Percentiles rank a stretch among this genome's conserved stretches.
Evolutionary conservation across 305 asterid genomes (phyloP).

Genomic region (Rubia tinctorum): DNA sequence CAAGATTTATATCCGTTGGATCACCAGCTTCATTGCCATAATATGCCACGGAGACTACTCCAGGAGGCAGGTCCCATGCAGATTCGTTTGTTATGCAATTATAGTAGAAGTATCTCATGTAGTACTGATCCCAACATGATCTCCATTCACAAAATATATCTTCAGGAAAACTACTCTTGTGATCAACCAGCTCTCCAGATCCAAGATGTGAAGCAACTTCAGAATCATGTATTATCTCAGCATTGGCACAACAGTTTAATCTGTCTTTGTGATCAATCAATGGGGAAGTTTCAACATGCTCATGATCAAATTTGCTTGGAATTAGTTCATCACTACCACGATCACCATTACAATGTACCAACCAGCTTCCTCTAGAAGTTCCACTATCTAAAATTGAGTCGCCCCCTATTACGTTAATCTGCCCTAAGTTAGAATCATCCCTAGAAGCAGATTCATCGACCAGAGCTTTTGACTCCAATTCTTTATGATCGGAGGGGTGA

Average conservation of each 20-base stretch:
- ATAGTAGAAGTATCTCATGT: conserved; percentile 56
- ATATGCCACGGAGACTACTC: conserved; percentile 40
- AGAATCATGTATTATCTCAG: conserved; percentile 24
- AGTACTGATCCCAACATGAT: conserved; percentile 60
- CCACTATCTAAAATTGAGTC: conserved; percentile 24
- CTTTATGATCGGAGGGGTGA: conserved; percentile 26
- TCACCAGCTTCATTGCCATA: conserved; percentile 22
- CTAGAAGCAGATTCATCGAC: conserved; percentile 20
- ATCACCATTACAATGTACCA: conserved; percentile 30
- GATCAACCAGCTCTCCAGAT: conserved; percentile 22
- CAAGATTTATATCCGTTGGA: conserved; percentile 18
- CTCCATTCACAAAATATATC: conserved; percentile 47
- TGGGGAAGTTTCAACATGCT: conserved; percentile 19
- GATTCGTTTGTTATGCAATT: conserved; percentile 56
- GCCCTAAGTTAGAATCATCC: conserved; percentile 30
- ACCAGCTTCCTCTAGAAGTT: conserved; percentile 35
- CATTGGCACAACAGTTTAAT: conserved; percentile 19
- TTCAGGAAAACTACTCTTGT: conserved; percentile 16
- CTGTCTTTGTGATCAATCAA: conserved; percentile 28
- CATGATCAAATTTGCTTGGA: conserved; percentile 24
- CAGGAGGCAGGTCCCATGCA: conserved; percentile 81
- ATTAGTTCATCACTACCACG: conserved; percentile 22
- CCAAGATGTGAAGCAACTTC: conserved; percentile 20
- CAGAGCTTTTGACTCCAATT: conserved; percentile 31
- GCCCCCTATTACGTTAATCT: conserved; percentile 19